These are phyloP conservation scores for Gentiana straminea DNA, from an alignment of 257 asterid species.

Conservation along the genomic window DNA sequence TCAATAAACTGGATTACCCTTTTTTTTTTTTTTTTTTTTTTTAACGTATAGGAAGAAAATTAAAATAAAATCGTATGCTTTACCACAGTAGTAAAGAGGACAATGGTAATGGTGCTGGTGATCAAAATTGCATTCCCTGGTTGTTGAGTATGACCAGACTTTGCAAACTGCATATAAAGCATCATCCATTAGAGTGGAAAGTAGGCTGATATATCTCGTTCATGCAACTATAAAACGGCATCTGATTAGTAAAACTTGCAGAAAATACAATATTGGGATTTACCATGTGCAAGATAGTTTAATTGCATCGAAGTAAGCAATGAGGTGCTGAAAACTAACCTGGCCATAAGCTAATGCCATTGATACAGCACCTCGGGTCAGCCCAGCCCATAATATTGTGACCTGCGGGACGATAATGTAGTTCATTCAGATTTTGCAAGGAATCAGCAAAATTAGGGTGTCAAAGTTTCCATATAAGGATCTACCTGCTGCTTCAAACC, in stretches of 20 bases:
- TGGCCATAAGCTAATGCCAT: constrained; percentile 81
- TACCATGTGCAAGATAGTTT: not conserved
- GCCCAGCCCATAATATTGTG: constrained; percentile 80
- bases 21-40: too few species aligned
- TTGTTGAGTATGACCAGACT: constrained; percentile 58
- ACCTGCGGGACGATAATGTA: constrained; percentile 22
- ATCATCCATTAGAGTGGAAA: not conserved
- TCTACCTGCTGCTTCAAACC: constrained; percentile 48
- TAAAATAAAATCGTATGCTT: constrained; percentile 2
- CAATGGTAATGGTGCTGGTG: constrained; percentile 65
- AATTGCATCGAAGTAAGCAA: not conserved
- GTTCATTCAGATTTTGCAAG: not conserved
- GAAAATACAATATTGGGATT: too few species aligned
- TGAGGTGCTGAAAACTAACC: constrained; percentile 19
- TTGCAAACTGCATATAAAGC: constrained; percentile 48
- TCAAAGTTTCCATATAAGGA: not conserved
- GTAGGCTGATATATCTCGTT: not conserved
- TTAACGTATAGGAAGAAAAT: too few species aligned
- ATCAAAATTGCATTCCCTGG: constrained; percentile 61
- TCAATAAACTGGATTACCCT: too few species aligned
- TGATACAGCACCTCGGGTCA: constrained; percentile 80
- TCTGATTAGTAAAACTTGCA: not conserved
- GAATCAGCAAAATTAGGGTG: constrained; percentile 1
- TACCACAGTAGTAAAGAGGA: constrained; percentile 69
- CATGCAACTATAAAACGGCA: not conserved